These are phyloP conservation scores for Pseudogymnoascus sp. DNA, from an alignment of 2,329 filamentous ascomycete genomes.

Conservation along the genomic window DNA sequence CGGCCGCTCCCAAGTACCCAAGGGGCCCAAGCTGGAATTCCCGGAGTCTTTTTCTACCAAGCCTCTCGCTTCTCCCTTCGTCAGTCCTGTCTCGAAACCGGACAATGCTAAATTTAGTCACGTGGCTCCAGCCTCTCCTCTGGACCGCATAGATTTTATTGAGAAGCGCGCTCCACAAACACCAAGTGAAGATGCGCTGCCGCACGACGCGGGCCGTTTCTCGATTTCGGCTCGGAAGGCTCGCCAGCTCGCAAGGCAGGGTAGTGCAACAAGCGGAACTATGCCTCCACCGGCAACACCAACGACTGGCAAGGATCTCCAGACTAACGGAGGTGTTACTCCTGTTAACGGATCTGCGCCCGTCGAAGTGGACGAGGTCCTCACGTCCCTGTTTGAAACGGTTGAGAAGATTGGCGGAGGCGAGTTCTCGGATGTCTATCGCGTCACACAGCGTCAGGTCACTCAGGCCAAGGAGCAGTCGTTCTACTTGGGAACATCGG, in stretches of 20 bases:
- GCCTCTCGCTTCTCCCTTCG: slow-evolving; percentile 26
- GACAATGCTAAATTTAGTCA: slow-evolving; percentile 46
- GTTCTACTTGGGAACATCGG: slow-evolving; percentile 33
- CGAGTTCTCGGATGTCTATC: slow-evolving; percentile 90
- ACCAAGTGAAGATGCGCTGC: slow-evolving; percentile 65
- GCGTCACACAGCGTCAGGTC: slow-evolving; percentile 49
- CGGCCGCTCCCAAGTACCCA: slow-evolving; percentile 30
- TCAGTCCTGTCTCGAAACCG: slow-evolving; percentile 31
- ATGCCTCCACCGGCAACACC: slow-evolving; percentile 73
- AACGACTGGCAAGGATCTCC: slow-evolving; percentile 52
- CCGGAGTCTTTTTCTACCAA: slow-evolving; percentile 22
- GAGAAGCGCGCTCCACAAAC: slow-evolving; percentile 60
- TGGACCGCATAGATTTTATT: slow-evolving; percentile 47
- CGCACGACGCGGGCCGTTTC: slow-evolving; percentile 73
- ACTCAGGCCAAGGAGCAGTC: slow-evolving; percentile 36
- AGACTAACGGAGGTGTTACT: slow-evolving; percentile 56
- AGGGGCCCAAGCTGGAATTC: slow-evolving; percentile 25
- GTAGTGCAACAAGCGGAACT: slow-evolving; percentile 33
- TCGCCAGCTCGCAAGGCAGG: slow-evolving; percentile 17
- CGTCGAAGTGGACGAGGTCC: slow-evolving; percentile 65
- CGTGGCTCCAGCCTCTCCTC: slow-evolving; percentile 53
- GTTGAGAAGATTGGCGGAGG: slow-evolving; percentile 77
- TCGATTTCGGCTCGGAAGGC: slow-evolving; percentile 63
- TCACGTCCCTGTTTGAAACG: slow-evolving; percentile 71
- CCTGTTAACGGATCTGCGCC: slow-evolving; percentile 63